Base-by-base conservation (phyloP, 2,329 filamentous ascomycete genomes). In the Monilinia fructigena region DNA sequence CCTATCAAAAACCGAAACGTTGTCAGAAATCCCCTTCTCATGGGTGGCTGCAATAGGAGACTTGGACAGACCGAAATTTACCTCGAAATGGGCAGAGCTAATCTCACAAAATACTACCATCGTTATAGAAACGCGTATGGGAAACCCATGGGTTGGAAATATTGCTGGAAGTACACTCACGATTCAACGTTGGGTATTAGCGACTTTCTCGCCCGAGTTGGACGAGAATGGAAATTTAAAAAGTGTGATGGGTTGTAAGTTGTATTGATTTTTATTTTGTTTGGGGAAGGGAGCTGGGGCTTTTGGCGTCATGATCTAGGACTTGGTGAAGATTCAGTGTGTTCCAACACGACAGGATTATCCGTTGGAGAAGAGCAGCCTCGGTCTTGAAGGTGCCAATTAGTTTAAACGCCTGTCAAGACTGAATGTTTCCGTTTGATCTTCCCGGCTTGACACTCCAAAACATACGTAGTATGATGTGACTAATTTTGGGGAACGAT, bases 161-260 rank as follows among this genome's bases (percentile, higher is more conserved):
- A 82, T 84, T 42, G 85, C 85, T 63, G 83, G 84, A 35, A 83
- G 82, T 68, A 81, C 81, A 28, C 80, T 85, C 62, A 88, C 90
- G 67, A 90, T 88, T 0, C 92, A 89, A 89, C 88, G 89, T 0
- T 93, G 90, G 90, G 89, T 90, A 0, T 77, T 93, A 31, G 89
- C 93, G 81, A 90, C 86, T 64, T 89, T 89, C 0, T 92, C 89
- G 71, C 90, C 89, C 0, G 90, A 93, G 72, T 88, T 85, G 73
- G 83, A 89, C 68, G 78, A 81, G 1, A 79, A 85, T 38, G 89
- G 89, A 4, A 79, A 80, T 40, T 81, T 93, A 63, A 91, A 92
- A 78, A 86, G 87, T 69, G 88, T 93, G 3, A 93, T 93, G 72
- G 90, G 90, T 14, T 64, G 62, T 64, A 58, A 64, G 62, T 64